Evolutionary conservation across 1,284 basidiomycete species (phyloP), one percentile per base, ranked within the genome.

Genomic region (Leccinum huronense): DNA sequence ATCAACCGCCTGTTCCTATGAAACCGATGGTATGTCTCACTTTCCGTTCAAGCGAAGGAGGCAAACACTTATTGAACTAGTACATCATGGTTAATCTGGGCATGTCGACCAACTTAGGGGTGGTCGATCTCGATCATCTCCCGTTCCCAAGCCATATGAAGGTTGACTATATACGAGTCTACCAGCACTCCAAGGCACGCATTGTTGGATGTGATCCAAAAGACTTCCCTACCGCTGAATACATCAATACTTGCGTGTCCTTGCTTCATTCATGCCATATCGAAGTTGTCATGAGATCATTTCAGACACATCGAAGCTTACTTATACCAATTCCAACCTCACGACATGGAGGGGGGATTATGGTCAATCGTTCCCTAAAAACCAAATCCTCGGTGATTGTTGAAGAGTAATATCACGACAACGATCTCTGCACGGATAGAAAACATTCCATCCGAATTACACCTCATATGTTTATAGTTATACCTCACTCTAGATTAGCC

Each of bases 81-180:
- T 78, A 84, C 72, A 80, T 88, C 66, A 73, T 87, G 63, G 53
- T 80, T 14, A 84, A 85, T 71, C 72, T 88, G 62, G 86, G 84
- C 67, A 80, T 88, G 70, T 86, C 84, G 16, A 77, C 77, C 19
- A 83, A 84, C 67, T 85, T 88, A 67, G 83, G 83, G 53, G 60
- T 73, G 13, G 84, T 90, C 45, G 84, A 90, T 68, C 80, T 86
- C 48, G 73, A 70, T 2, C 74, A 87, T 64, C 76, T 91, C 36
- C 77, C 77, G 9, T 90, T 87, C 74, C 89, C 90, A 3, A 82
- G 79, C 2, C 80, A 83, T 66, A 82, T 91, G 83, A 79, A 79
- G 36, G 76, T 93, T 48, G 90, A 93, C 72, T 93, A 88, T 70
- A 82, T 92, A 56, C 80, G 90, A 16, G 85, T 92, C 1, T 91